Evolutionary conservation across 2,329 filamentous ascomycete genomes (phyloP).

Genomic region (Pestalotiopsis sp.): DNA sequence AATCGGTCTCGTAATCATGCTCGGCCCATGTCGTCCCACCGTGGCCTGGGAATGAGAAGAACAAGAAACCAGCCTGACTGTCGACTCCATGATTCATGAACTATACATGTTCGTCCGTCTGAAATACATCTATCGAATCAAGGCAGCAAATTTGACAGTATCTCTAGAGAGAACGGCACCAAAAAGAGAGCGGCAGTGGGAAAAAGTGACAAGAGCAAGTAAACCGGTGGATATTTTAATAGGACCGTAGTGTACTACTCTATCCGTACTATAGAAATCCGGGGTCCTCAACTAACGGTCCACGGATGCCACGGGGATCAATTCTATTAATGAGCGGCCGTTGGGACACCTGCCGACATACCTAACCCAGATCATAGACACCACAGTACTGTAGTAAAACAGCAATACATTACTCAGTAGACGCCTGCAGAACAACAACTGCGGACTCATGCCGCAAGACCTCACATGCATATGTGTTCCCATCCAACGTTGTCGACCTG

Average conservation of each 20-base stretch:
- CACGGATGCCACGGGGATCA: neutral
- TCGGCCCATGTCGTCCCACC: neutral
- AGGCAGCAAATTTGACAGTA: neutral
- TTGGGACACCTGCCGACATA: neutral
- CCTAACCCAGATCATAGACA: neutral
- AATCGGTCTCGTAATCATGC: neutral
- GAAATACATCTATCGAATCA: too few species aligned
- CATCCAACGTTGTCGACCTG: neutral
- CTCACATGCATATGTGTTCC: neutral
- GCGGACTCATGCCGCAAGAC: neutral
- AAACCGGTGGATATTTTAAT: neutral
- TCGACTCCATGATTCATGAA: neutral
- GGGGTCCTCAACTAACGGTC: neutral
- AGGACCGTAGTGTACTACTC: neutral
- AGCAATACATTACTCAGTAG: neutral
- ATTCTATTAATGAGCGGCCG: neutral
- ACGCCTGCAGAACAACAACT: neutral
- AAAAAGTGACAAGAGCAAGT: neutral
- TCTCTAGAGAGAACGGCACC: neutral
- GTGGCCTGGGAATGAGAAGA: neutral
- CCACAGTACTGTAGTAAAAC: neutral
- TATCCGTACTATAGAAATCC: neutral
- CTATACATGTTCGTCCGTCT: neutral
- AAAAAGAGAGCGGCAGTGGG: neutral
- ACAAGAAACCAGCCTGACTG: neutral